Evolutionary conservation across 2,329 filamentous ascomycete genomes (phyloP), one percentile per base, ranked within the genome.

Genomic region (Aspergillus chevalieri): DNA sequence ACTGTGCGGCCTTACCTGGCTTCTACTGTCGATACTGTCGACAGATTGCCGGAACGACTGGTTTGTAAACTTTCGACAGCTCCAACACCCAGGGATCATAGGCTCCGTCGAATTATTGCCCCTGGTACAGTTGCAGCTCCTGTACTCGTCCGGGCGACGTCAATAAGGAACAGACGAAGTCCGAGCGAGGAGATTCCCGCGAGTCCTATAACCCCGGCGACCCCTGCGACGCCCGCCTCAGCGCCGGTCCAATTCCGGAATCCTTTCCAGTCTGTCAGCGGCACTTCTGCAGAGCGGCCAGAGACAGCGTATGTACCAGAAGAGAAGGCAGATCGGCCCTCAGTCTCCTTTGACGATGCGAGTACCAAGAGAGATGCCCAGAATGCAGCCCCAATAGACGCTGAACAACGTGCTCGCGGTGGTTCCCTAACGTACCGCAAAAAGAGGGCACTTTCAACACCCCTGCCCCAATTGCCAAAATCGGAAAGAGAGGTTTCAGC

Each of bases 131-230:
- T 69, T 53, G 64, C 71, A 52, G 64, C 66, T 43, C 77, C 78
- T 33, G 77, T 74, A 41, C 66, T 81, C 39, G 59, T 80, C 38
- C 66, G 78, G 45, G 75, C 76, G 39, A 65, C 68, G 6, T 65
- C 65, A 9, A 57, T 74, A 34, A 61, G 56, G 5, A 55, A 52
- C 24, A 58, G 56, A 39, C 50, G 59, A 34, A 46, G 51, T 28
- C 55, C 65, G 44, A 55, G 62, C 46, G 57, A 52, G n/a, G 36
- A 44, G 9, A 22, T 19, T 7, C 38, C 17, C 17, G 17, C 14
- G 6, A 28, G 21, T n/a, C 42, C 42, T 28, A 12, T 22, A 6
- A 44, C 42, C 7, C 42, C 42, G 3, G 36, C 36, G 7, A 39
- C 36, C 36, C 36, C 36, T 19, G 15, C 52, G 7, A 43, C 46